Evolutionary conservation across 169 alveolate species (phyloP), one percentile per base, ranked within the genome.

Genomic region (Fabrea salina): DNA sequence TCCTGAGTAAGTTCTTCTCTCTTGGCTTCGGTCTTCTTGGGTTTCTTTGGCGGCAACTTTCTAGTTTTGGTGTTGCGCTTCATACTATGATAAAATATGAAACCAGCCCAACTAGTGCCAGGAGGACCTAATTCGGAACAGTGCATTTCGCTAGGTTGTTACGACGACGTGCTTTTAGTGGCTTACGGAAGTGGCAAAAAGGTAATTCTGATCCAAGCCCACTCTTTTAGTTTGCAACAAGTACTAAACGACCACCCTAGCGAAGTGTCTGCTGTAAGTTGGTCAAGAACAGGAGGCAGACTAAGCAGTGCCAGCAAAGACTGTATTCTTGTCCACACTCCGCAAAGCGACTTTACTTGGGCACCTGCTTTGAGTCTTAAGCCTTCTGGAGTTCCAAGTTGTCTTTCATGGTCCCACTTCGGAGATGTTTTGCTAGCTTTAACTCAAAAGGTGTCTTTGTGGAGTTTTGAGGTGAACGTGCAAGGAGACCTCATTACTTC

Each of bases 51-150:
- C n/a, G n/a, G n/a, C n/a, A n/a, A n/a, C n/a, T n/a, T n/a, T n/a
- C n/a, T n/a, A n/a, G n/a, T n/a, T n/a, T n/a, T n/a, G n/a, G n/a
- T n/a, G n/a, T n/a, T n/a, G n/a, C n/a, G n/a, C n/a, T n/a, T n/a
- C n/a, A n/a, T n/a, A n/a, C n/a, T n/a, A n/a, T n/a, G n/a, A 44
- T 44, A 11, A 44, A 64, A 64, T 37, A 70, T 70, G 79, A 47
- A 49, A 25, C 19, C 25, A 43, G 79, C 37, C 47, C 64, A 70
- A 5, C 7, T 70, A 44, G 37, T 70, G 30, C 79, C 79, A 30
- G 27, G 49, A 0, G 49, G 35, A 13, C 59, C 64, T 5, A 70
- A 70, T 33, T 5, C 13, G 22, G 33, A 32, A 35, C n/a, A 19
- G 5, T 49, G 64, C 64, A 70, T 49, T 4, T 11, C 79, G 11